Percentiles rank a stretch among this genome's conserved stretches.
These are phyloP conservation scores for Kodamaea jinghongensis DNA, from an alignment of 805 yeast genomes.

Conservation along the genomic window DNA sequence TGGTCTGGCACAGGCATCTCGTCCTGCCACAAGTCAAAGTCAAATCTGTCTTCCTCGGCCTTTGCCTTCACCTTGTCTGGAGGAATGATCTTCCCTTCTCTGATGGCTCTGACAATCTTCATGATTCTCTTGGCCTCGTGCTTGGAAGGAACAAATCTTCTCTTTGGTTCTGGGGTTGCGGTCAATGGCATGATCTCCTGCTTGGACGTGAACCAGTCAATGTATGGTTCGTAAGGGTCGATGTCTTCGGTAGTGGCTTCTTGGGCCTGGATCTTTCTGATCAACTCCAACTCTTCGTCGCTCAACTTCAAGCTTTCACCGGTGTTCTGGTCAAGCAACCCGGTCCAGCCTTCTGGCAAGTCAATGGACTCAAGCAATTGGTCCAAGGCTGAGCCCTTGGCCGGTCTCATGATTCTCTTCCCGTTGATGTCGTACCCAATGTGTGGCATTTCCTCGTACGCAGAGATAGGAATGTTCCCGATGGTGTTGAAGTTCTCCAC, in stretches of 20 bases:
- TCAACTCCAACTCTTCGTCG: constrained; percentile 84
- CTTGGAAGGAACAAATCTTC: constrained; percentile 94
- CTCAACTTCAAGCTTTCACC: constrained; percentile 82
- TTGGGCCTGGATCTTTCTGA: constrained; percentile 79
- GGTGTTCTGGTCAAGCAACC: constrained; percentile 83
- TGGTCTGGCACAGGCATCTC: constrained; percentile 61
- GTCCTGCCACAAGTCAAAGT: constrained; percentile 83
- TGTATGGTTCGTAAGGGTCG: constrained; percentile 89
- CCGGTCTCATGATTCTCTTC: constrained; percentile 98
- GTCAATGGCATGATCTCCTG: constrained; percentile 86
- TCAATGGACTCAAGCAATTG: constrained; percentile 86
- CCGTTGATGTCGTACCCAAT: constrained; percentile 97
- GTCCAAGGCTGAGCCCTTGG: constrained; percentile 92
- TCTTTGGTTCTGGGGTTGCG: constrained; percentile 95
- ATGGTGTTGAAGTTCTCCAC: constrained; percentile 78
- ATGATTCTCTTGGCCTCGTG: constrained; percentile 94
- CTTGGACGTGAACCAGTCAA: constrained; percentile 92
- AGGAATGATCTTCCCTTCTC: constrained; percentile 91
- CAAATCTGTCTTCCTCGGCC: constrained; percentile 50
- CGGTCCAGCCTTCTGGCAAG: constrained; percentile 98
- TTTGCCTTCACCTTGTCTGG: constrained; percentile 56
- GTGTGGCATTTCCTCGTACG: constrained; percentile 96
- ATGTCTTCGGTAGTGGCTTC: constrained; percentile 76
- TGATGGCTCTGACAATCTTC: constrained; percentile 94
- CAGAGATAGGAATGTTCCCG: constrained; percentile 89